These are phyloP conservation scores for Aspergillus sp. DNA, from an alignment of 2,329 filamentous ascomycete species.

Conservation along the genomic window DNA sequence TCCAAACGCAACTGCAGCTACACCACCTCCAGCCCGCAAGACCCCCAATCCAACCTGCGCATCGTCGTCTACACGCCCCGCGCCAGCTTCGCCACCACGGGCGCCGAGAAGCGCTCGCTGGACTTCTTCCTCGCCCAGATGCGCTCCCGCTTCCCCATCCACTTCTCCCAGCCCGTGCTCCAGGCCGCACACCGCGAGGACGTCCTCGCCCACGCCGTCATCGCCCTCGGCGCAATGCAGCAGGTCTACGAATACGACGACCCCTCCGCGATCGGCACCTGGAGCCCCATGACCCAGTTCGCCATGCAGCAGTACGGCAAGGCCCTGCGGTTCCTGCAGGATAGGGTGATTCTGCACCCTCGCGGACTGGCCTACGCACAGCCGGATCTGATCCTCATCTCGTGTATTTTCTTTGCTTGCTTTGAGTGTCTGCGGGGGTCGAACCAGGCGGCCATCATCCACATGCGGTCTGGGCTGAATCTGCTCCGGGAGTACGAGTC, in stretches of 20 bases:
- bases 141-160: slow-evolving; percentile 1
- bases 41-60: background rate
- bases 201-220: background rate
- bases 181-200: slow-evolving; percentile 4
- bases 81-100: background rate
- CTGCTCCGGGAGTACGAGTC: slow-evolving; percentile 2
- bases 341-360: background rate
- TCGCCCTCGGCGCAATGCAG: slow-evolving; percentile 6
- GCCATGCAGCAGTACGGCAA: slow-evolving; percentile 10
- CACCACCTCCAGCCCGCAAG: background rate
- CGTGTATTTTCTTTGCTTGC: slow-evolving; percentile 8
- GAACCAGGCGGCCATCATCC: slow-evolving; percentile 1
- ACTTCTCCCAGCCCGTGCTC: background rate
- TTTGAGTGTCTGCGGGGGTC: slow-evolving; percentile 6
- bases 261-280: background rate
- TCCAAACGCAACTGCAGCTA: slow-evolving; percentile 5
- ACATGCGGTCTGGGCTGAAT: slow-evolving; percentile 7
- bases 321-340: slow-evolving; percentile 2
- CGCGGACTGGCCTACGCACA: background rate
- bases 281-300: slow-evolving; percentile 7
- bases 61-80: slow-evolving; percentile 4
- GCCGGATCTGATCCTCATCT: slow-evolving; percentile 6
- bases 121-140: slow-evolving; percentile 6
- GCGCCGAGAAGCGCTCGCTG: background rate
- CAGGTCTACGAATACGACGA: slow-evolving; percentile 7